Conservation (phyloP, 2,329 filamentous ascomycete species). For the Fusarium ramigenum region DNA sequence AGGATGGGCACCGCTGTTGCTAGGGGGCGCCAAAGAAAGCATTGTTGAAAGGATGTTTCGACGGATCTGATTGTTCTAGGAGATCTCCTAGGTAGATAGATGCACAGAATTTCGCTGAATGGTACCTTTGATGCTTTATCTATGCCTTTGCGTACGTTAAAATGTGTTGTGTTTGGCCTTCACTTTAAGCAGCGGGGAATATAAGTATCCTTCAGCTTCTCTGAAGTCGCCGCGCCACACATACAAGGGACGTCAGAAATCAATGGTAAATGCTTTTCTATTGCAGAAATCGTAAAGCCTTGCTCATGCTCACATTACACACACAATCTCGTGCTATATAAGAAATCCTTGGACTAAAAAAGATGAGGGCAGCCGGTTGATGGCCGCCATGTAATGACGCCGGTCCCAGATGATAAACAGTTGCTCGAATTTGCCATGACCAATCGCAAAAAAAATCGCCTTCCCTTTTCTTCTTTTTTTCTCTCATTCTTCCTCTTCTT, state of each 20-base stretch:
- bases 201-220: neutral
- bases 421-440: constrained; percentile 36
- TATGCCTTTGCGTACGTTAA: neutral
- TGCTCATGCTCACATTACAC: constrained; percentile 40
- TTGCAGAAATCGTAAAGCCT: constrained; percentile 41
- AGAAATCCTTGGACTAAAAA: constrained; percentile 29
- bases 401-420: constrained; percentile 41
- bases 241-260: neutral
- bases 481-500: constrained; percentile 18
- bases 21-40: neutral
- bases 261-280: constrained; percentile 41
- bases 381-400: constrained; percentile 44
- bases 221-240: neutral
- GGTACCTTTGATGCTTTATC: neutral
- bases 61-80: constrained; percentile 1
- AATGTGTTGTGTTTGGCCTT: neutral
- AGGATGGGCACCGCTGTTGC: neutral
- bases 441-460: constrained; percentile 33
- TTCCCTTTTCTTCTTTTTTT: constrained; percentile 26
- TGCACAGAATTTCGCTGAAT: constrained; percentile 2
- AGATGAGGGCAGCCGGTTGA: constrained; percentile 38
- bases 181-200: neutral
- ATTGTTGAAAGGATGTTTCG: neutral
- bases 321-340: constrained; percentile 41
- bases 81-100: constrained; percentile 18